Conservation (phyloP, 768 basidiomycete genomes). For the Lactifluus subvellereus region DNA sequence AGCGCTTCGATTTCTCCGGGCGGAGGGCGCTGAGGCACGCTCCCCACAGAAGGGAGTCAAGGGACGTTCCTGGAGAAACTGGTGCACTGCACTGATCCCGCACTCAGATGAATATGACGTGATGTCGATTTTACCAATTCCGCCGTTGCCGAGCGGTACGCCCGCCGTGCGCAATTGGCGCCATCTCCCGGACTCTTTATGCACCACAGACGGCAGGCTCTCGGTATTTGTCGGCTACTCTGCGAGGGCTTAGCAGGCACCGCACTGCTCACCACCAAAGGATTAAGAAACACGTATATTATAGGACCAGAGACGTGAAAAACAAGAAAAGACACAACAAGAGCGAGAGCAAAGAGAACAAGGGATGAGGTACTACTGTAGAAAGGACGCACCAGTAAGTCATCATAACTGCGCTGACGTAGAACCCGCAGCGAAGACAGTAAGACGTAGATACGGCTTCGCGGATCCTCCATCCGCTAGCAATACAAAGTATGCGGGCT, state of each 20-base stretch:
- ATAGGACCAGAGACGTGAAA: neutral
- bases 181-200: neutral
- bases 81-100: too few relatives aligned
- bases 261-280: neutral
- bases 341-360: neutral
- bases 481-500: slow-evolving; percentile 18
- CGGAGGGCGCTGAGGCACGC: too few relatives aligned
- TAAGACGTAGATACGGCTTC: slow-evolving; percentile 47
- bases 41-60: too few relatives aligned
- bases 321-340: neutral
- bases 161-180: too few relatives aligned
- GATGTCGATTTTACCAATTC: too few relatives aligned
- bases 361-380: neutral
- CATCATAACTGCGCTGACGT: neutral
- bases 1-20: too few relatives aligned
- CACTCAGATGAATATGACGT: too few relatives aligned
- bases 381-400: neutral
- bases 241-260: neutral
- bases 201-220: neutral
- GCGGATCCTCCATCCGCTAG: slow-evolving; percentile 33
- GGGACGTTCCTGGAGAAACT: too few relatives aligned
- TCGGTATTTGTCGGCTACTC: neutral
- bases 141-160: too few relatives aligned
- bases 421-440: neutral
- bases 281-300: neutral